A percentile compares a stretch with the other conserved stretches of the same genome.
Conservation (phyloP, 1,139 yeast genomes). For the Zygotorulaspora mrakii region DNA sequence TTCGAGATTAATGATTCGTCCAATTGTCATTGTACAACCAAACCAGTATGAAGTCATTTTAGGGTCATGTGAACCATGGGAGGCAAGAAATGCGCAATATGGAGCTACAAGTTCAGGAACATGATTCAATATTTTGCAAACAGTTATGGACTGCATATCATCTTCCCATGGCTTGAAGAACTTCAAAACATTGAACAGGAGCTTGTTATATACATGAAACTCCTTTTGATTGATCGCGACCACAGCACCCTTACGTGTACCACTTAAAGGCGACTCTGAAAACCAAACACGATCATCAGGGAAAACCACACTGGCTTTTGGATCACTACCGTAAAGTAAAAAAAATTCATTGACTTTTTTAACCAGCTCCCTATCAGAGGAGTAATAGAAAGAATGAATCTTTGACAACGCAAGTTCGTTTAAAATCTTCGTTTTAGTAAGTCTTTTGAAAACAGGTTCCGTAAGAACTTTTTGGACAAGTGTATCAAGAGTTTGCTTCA, state of each 20-base stretch:
- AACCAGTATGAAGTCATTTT: slow-evolving; percentile 77
- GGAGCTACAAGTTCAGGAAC: slow-evolving; percentile 75
- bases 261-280: slow-evolving; percentile 29
- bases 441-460: slow-evolving; percentile 60
- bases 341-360: slow-evolving; percentile 49
- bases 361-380: slow-evolving; percentile 39
- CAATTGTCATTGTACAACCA: slow-evolving; percentile 61
- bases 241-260: slow-evolving; percentile 24
- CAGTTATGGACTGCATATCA: slow-evolving; percentile 54
- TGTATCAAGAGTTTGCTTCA: slow-evolving; percentile 44
- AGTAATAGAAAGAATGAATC: slow-evolving; percentile 50
- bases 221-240: slow-evolving; percentile 44
- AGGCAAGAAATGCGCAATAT: slow-evolving; percentile 55
- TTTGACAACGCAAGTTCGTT: slow-evolving; percentile 72
- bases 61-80: slow-evolving; percentile 66
- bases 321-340: slow-evolving; percentile 47
- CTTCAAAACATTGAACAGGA: slow-evolving; percentile 59
- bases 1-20: slow-evolving; percentile 54
- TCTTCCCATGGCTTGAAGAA: slow-evolving; percentile 81
- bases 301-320: slow-evolving; percentile 59
- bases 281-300: slow-evolving; percentile 59
- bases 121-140: slow-evolving; percentile 47
- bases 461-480: slow-evolving; percentile 50
- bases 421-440: slow-evolving; percentile 70
- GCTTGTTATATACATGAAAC: slow-evolving; percentile 62